These are phyloP conservation scores for Ailanthus altissimus DNA, from an alignment of 345 rosid genomes.

Conservation along the genomic window DNA sequence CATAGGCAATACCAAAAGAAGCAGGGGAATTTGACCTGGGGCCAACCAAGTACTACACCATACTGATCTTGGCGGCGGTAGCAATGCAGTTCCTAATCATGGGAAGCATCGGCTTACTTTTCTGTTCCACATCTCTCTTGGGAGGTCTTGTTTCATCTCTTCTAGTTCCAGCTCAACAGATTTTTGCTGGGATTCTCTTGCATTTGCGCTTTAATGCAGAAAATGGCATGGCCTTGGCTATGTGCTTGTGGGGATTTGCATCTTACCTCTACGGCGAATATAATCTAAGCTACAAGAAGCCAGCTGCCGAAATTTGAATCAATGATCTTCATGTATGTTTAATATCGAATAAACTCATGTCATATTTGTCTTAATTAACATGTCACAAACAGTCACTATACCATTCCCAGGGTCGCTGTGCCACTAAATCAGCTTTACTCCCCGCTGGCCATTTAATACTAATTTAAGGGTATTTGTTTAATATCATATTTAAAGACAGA, in stretches of 20 bases:
- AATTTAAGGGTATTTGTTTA: neutral
- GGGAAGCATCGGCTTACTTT: neutral
- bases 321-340: neutral
- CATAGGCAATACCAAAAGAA: neutral
- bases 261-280: constrained; percentile 12
- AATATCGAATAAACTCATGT: neutral
- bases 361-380: neutral
- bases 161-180: constrained; percentile 9
- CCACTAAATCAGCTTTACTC: neutral
- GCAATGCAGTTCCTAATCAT: constrained; percentile 6
- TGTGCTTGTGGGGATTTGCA: constrained; percentile 15
- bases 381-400: neutral
- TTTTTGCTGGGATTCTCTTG: constrained; percentile 5
- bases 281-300: neutral
- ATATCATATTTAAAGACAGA: neutral
- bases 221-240: constrained; percentile 11
- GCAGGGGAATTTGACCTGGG: neutral
- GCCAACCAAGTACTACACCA: constrained; percentile 5
- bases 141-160: constrained; percentile 13
- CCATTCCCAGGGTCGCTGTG: neutral
- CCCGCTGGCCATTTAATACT: neutral
- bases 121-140: constrained; percentile 13
- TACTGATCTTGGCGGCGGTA: neutral
- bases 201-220: neutral
- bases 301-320: neutral